Evolutionary conservation across 768 basidiomycete species (phyloP), one percentile per base, ranked within the genome.

Genomic region (Russula olivacea): DNA sequence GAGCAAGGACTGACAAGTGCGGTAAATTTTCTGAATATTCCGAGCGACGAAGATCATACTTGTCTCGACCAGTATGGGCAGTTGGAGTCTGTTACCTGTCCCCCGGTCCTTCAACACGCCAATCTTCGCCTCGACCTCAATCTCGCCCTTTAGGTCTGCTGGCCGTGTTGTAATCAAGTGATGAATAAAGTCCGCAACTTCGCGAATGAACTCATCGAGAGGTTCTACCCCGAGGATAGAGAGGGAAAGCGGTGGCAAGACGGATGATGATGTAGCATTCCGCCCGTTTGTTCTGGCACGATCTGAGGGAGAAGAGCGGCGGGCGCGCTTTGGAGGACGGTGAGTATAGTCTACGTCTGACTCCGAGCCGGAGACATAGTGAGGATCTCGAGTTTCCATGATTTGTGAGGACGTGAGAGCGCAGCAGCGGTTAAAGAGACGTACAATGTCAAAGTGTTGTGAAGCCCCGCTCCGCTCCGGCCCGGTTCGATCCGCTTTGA

Each of bases 111-210:
- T 77, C 71, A 97, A 71, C 19, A 91, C 64, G 3, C 93, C 93
- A 58, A 97, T 79, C 76, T 96, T 96, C 2, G 91, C 93, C 74
- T 96, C 94, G 11, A 96, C 88, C 77, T 96, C 94, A 28, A 96
- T 81, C 41, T 75, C 78, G 38, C 83, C 83, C 56, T 68, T 72
- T 11, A 81, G 71, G 66, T 83, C 79, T 21, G 63, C 60, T 0
- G 83, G 81, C 25, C 81, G 80, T 6, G 77, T 83, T 58, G 72
- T 69, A 68, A 91, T 83, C 77, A 81, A 85, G 70, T 87, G 85
- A 74, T 85, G 85, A 43, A 95, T 78, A 74, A 92, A 97, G 75
- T 96, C 91, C 41, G 91, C 93, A 60, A 97, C 81, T 72, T 93
- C 90, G 71, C 85, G 85, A 72, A 93, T 93, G 71, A 97, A 94